Evolutionary conservation across 2,329 filamentous ascomycete genomes (phyloP), one percentile per base, ranked within the genome.

Genomic region (Aaosphaeria pasadenensis): DNA sequence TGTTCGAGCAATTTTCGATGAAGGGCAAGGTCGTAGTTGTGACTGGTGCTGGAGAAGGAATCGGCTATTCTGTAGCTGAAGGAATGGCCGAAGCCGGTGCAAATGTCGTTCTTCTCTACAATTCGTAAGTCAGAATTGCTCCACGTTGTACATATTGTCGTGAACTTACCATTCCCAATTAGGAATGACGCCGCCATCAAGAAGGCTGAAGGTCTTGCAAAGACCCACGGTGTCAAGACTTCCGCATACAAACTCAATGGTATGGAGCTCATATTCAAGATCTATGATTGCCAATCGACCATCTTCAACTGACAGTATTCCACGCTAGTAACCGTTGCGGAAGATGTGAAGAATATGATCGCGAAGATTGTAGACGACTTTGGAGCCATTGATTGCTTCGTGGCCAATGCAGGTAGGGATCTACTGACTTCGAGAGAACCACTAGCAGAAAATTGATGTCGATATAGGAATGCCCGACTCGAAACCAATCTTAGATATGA

Each of bases 351-450:
- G 54, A 68, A 73, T 41, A 73, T 77, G n/a, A 79, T 85, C 39
- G 72, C 82, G 59, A 72, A 76, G 52, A 88, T 85, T 29, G 75
- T 85, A 58, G 72, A 75, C 48, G 88, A 91, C 59, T 91, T 91
- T 57, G 82, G 82, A 61, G 76, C 80, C 66, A 76, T 86, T 55
- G 83, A 86, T 57, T 78, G 77, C 51, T 84, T 86, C 67, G 78
- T 86, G 52, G 83, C 83, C 62, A 86, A 86, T 64, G 86, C 87
- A 6, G 41, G 41, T 43, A 43, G 7, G 17, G 17, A 24, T 24
- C 17, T 24, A 24, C 17, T 24, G 17, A 24, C 2, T 24, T 24
- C 17, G 17, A 24, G 17, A 24, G 17, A 24, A 24, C 17, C 17
- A 24, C 17, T 24, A 24, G 17, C 17, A 24, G 17, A 24, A 2